Conservation (phyloP, 2,329 filamentous ascomycete genomes). For the Hypoxylon sp. region DNA sequence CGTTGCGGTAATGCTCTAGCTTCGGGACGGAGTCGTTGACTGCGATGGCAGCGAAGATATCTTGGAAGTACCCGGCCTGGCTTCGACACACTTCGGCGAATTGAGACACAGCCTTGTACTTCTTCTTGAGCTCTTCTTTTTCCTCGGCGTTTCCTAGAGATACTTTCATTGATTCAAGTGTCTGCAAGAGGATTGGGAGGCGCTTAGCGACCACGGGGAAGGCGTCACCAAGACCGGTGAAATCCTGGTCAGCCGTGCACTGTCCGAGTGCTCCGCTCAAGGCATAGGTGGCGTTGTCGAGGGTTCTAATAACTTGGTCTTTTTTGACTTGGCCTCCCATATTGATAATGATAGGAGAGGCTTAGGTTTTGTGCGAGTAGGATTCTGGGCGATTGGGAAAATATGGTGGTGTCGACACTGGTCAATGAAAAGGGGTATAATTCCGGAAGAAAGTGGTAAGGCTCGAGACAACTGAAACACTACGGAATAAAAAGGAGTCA, state of each 20-base stretch:
- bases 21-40: background rate
- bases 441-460: background rate
- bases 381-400: background rate
- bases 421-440: background rate
- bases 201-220: slow-evolving; percentile 3
- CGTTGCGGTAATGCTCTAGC: background rate
- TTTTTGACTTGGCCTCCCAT: slow-evolving; percentile 1
- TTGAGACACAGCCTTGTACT: background rate
- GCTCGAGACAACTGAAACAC: background rate
- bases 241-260: background rate
- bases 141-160: background rate
- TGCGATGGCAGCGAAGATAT: background rate
- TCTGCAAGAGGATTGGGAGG: background rate
- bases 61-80: background rate
- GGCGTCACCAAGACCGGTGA: background rate
- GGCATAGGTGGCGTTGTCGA: background rate
- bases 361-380: background rate
- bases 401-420: background rate
- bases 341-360: background rate
- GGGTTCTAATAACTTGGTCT: background rate
- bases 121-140: background rate
- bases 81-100: background rate
- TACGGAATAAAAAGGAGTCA: background rate
- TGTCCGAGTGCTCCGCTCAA: background rate
- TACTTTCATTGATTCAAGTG: background rate